Percentiles rank a stretch among this genome's conserved stretches.
Conservation (phyloP, 129 eudicot genomes). For the Tanacetum coccineum region DNA sequence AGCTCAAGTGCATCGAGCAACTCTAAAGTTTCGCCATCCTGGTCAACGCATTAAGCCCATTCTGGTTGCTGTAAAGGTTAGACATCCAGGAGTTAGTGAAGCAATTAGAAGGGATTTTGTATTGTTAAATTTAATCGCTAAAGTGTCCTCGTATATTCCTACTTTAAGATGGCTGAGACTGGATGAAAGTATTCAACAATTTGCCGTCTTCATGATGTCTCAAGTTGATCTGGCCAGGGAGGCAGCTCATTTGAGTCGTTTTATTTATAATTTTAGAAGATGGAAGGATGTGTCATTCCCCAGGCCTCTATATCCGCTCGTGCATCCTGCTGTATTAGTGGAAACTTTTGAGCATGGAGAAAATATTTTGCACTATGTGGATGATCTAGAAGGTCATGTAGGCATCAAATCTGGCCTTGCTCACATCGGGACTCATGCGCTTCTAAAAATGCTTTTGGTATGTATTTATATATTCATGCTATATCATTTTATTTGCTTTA, state of each 20-base stretch:
- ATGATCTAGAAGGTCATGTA: constrained; percentile 60
- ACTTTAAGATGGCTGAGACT: constrained; percentile 81
- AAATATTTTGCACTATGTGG: constrained; percentile 66
- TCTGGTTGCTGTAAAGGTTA: constrained; percentile 88
- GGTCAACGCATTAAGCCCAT: constrained; percentile 63
- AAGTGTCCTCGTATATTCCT: constrained; percentile 56
- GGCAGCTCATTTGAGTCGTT: constrained; percentile 96
- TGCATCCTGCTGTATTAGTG: constrained; percentile 95
- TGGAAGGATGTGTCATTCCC: constrained; percentile 97
- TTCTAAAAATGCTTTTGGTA: constrained; percentile 91
- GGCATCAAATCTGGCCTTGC: constrained; percentile 73
- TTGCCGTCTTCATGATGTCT: constrained; percentile 93
- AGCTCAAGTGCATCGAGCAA: constrained; percentile 91
- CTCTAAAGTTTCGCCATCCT: constrained; percentile 69
- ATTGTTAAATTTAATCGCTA: constrained; percentile 61
- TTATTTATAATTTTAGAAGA: constrained; percentile 74
- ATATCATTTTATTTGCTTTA: background rate
- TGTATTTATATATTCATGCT: background rate
- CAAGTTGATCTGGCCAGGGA: constrained; percentile 99
- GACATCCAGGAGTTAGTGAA: constrained; percentile 94
- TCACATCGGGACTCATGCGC: constrained; percentile 92
- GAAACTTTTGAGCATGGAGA: constrained; percentile 96
- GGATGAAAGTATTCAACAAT: constrained; percentile 89
- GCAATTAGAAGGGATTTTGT: constrained; percentile 78
- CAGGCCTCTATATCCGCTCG: constrained; percentile 87